Conservation (phyloP, 495 filamentous ascomycete species). For the Hyaloscypha variabilis region DNA sequence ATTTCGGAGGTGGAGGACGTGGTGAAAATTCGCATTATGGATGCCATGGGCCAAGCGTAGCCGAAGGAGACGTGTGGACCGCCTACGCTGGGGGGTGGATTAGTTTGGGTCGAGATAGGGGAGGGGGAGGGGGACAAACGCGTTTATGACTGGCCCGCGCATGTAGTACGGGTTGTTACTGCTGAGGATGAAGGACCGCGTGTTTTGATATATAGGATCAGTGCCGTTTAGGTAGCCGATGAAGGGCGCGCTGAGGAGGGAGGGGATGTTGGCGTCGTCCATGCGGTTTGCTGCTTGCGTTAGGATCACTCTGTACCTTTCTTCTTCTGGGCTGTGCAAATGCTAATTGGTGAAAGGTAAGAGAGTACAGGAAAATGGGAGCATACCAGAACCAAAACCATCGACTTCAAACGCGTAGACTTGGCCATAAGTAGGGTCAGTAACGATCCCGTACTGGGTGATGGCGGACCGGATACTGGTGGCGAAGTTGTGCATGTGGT, state of each 20-base stretch:
- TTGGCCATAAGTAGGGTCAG: slow-evolving; percentile 45
- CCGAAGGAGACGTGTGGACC: slow-evolving; percentile 34
- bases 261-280: slow-evolving; percentile 68
- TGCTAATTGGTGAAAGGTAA: not conserved
- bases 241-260: slow-evolving; percentile 57
- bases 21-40: slow-evolving; percentile 59
- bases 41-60: slow-evolving; percentile 59
- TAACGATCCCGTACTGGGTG: slow-evolving; percentile 49
- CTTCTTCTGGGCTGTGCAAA: too few relatives aligned
- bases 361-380: slow-evolving; percentile 61
- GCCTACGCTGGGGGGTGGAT: slow-evolving; percentile 51
- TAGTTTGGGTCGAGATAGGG: not conserved
- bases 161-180: slow-evolving; percentile 62
- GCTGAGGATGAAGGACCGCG: slow-evolving; percentile 54
- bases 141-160: slow-evolving; percentile 56
- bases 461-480: slow-evolving; percentile 50
- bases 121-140: slow-evolving; percentile 38
- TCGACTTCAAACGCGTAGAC: slow-evolving; percentile 66
- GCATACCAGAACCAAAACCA: slow-evolving; percentile 49
- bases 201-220: slow-evolving; percentile 57
- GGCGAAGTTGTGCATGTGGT: slow-evolving; percentile 52
- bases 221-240: slow-evolving; percentile 50
- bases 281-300: slow-evolving; percentile 22
- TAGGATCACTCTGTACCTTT: not conserved
- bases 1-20: slow-evolving; percentile 56